Evolutionary conservation across 1,139 yeast genomes (phyloP).

Genomic region (Yamadazyma sp.): DNA sequence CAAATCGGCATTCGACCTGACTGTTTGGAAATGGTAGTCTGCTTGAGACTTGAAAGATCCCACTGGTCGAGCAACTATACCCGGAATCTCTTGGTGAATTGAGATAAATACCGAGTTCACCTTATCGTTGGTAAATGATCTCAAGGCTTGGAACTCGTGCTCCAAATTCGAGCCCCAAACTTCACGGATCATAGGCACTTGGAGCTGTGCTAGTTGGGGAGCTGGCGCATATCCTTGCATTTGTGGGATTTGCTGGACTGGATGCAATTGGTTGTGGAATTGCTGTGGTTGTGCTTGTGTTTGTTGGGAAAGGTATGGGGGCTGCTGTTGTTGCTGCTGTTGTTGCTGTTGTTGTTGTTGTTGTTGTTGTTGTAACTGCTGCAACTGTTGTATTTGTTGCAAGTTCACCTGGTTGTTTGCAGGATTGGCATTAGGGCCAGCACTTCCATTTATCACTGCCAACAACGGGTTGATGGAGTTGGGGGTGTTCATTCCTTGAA

Average conservation of each 20-base stretch:
- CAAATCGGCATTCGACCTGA: constrained; percentile 87
- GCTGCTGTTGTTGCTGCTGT: constrained; percentile 13
- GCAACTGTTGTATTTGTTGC: constrained; percentile 19
- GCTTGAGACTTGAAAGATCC: constrained; percentile 90
- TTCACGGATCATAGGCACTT: constrained; percentile 51
- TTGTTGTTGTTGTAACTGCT: constrained; percentile 13
- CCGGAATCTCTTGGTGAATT: constrained; percentile 91
- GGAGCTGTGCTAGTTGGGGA: constrained; percentile 20
- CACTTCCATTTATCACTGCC: constrained; percentile 39
- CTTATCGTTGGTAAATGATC: constrained; percentile 64
- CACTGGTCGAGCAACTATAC: constrained; percentile 93
- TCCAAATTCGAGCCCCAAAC: constrained; percentile 89
- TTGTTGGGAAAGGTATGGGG: constrained; percentile 7
- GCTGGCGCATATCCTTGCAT: constrained; percentile 10
- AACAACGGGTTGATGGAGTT: constrained; percentile 34
- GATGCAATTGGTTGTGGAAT: constrained; percentile 11
- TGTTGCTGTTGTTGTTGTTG: constrained; percentile 17
- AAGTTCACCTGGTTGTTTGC: constrained; percentile 12
- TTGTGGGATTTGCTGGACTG: constrained; percentile 14
- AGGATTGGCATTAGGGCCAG: constrained; percentile 2
- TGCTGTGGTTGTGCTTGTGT: constrained; percentile 13
- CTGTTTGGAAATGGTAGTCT: constrained; percentile 94
- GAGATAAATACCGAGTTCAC: constrained; percentile 64
- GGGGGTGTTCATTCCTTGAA: constrained; percentile 13
- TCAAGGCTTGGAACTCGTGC: constrained; percentile 72